phyloP scores from a whole-genome alignment of 2,329 filamentous ascomycete species.

The Trichoderma oligosporum region DNA sequence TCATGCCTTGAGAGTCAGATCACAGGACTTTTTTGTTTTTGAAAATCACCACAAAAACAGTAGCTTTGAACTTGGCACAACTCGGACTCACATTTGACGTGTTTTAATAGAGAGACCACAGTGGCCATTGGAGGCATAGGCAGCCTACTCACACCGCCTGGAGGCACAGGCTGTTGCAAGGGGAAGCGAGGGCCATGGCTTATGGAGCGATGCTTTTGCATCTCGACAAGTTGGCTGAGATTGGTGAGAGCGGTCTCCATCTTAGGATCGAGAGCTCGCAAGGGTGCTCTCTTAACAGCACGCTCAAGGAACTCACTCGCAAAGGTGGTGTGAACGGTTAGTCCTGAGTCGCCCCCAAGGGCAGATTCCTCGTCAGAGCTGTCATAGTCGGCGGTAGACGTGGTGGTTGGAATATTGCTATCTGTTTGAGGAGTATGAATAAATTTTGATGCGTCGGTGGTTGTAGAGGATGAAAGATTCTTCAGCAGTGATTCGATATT shows the following conservation, averaged over 20 bases:
- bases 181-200: conserved; percentile 44
- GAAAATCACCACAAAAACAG: background rate
- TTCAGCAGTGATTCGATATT: conserved; percentile 45
- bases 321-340: conserved; percentile 50
- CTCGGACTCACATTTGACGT: conserved; percentile 45
- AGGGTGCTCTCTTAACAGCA: conserved; percentile 47
- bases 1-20: background rate
- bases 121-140: conserved; percentile 51
- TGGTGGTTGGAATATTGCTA: conserved; percentile 26
- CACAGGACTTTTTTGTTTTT: background rate
- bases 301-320: conserved; percentile 53
- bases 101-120: conserved; percentile 47
- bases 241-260: conserved; percentile 51
- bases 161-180: conserved; percentile 44
- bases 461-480: conserved; percentile 33
- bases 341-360: conserved; percentile 47
- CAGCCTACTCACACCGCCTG: conserved; percentile 48
- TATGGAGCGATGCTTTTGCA: conserved; percentile 44
- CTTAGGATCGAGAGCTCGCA: conserved; percentile 45
- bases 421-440: conserved; percentile 28
- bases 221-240: conserved; percentile 49
- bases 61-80: background rate
- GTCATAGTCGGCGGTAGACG: conserved; percentile 36
- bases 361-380: conserved; percentile 40
- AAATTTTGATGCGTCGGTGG: conserved; percentile 23